A percentile compares a stretch with the other conserved stretches of the same genome.
Conservation (phyloP, 2,329 filamentous ascomycete species). For the Arthrobotrys entomopaga region DNA sequence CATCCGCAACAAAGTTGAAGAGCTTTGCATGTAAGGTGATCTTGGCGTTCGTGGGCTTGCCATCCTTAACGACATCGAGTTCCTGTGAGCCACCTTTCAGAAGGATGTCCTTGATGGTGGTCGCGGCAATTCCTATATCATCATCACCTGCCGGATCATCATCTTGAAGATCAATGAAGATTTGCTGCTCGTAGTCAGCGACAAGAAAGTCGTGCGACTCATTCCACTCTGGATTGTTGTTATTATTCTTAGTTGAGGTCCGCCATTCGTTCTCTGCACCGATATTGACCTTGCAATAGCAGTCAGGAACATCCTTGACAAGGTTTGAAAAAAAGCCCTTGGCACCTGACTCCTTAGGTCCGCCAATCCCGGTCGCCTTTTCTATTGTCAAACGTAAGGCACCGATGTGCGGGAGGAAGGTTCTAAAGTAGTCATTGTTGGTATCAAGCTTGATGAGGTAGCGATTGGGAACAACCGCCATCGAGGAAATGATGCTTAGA, state of each 20-base stretch:
- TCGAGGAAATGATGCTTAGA: slow-evolving; percentile 63
- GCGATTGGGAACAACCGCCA: slow-evolving; percentile 66
- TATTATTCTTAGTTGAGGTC: slow-evolving; percentile 64
- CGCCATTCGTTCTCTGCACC: slow-evolving; percentile 65
- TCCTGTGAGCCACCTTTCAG: slow-evolving; percentile 64
- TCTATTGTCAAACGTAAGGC: slow-evolving; percentile 64
- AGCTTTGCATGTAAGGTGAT: slow-evolving; percentile 63
- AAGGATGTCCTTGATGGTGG: slow-evolving; percentile 63
- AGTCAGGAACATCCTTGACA: slow-evolving; percentile 65
- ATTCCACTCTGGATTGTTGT: slow-evolving; percentile 64
- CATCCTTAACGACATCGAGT: slow-evolving; percentile 62
- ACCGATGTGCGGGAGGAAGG: slow-evolving; percentile 64
- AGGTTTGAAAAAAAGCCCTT: slow-evolving; percentile 64
- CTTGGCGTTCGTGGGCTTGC: slow-evolving; percentile 61
- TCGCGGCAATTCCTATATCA: slow-evolving; percentile 64
- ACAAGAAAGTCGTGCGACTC: slow-evolving; percentile 66
- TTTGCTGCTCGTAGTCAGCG: slow-evolving; percentile 64
- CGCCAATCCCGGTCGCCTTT: slow-evolving; percentile 61
- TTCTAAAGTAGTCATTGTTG: slow-evolving; percentile 66
- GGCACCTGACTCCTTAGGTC: slow-evolving; percentile 59
- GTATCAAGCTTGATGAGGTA: slow-evolving; percentile 66
- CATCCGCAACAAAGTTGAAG: slow-evolving; percentile 63
- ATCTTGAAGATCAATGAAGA: slow-evolving; percentile 64
- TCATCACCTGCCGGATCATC: slow-evolving; percentile 64
- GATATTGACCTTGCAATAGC: slow-evolving; percentile 64